Evolutionary conservation across 176 grass and related monocot species (phyloP).

Genomic region (Zea luxurians): DNA sequence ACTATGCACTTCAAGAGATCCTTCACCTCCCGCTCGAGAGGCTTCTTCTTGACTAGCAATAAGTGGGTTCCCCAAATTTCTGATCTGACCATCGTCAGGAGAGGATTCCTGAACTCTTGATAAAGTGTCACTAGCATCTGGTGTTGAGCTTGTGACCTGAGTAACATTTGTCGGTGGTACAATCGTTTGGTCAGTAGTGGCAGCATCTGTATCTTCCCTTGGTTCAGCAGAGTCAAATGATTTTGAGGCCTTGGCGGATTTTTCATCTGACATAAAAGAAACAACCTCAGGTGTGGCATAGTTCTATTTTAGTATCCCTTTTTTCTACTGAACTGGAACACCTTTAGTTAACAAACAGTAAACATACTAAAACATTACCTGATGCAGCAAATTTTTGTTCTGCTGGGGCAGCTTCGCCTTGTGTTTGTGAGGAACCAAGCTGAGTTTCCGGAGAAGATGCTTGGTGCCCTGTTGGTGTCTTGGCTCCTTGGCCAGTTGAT

Average conservation of each 20-base stretch:
- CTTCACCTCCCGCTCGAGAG: constrained; percentile 2
- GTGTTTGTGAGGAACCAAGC: background rate
- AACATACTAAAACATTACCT: constrained; percentile 4
- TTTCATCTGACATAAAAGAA: constrained; percentile 13
- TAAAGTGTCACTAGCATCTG: background rate
- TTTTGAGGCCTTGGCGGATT: background rate
- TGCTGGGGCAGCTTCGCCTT: background rate
- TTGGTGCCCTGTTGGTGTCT: background rate
- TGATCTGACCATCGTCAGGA: constrained; percentile 19
- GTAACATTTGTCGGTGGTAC: background rate
- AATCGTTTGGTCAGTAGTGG: background rate
- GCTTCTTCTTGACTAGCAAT: background rate
- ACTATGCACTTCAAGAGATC: background rate
- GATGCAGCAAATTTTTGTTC: constrained; percentile 8
- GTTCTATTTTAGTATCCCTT: background rate
- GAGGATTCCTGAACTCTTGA: background rate
- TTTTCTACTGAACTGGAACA: background rate
- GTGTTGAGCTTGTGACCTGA: background rate
- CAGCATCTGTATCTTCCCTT: background rate
- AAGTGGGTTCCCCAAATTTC: constrained; percentile 3
- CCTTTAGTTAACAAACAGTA: background rate
- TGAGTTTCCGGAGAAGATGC: background rate
- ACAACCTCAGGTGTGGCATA: background rate
- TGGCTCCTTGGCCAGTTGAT: background rate
- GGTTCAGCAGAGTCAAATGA: background rate